These are phyloP conservation scores for Stachybotrys elegans DNA, from an alignment of 2,329 filamentous ascomycete genomes.

Conservation along the genomic window DNA sequence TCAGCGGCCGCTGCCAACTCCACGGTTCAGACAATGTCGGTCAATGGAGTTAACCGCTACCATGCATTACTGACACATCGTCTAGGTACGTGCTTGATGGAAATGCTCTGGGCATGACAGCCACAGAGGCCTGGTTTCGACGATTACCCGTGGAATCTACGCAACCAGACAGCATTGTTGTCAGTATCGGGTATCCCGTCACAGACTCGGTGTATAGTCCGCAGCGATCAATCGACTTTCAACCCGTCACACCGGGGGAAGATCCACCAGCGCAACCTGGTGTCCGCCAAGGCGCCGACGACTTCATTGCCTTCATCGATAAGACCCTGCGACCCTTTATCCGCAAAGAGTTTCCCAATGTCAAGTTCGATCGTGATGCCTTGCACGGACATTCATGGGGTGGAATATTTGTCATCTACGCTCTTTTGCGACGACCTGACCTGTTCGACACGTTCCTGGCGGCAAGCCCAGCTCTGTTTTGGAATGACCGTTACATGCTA, in stretches of 20 bases:
- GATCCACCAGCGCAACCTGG: background rate
- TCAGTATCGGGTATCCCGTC: background rate
- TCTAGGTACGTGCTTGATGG: background rate
- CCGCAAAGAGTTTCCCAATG: background rate
- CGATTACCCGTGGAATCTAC: background rate
- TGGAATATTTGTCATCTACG: background rate
- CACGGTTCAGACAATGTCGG: background rate
- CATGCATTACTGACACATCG: background rate
- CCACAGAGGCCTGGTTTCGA: background rate
- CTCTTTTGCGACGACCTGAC: background rate
- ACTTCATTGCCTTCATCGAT: conserved; percentile 1
- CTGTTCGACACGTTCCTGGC: background rate
- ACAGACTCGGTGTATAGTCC: background rate
- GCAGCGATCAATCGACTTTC: background rate
- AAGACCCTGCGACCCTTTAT: background rate
- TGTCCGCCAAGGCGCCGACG: background rate
- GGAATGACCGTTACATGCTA: background rate
- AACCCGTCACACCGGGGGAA: background rate
- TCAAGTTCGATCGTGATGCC: background rate
- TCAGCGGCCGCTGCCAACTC: background rate
- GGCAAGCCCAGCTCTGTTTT: background rate
- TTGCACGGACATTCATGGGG: background rate
- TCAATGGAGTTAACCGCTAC: background rate
- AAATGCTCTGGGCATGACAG: background rate
- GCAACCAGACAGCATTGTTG: background rate